Base-by-base conservation (phyloP, 768 basidiomycete species). In the Paxillus rubicundulus region DNA sequence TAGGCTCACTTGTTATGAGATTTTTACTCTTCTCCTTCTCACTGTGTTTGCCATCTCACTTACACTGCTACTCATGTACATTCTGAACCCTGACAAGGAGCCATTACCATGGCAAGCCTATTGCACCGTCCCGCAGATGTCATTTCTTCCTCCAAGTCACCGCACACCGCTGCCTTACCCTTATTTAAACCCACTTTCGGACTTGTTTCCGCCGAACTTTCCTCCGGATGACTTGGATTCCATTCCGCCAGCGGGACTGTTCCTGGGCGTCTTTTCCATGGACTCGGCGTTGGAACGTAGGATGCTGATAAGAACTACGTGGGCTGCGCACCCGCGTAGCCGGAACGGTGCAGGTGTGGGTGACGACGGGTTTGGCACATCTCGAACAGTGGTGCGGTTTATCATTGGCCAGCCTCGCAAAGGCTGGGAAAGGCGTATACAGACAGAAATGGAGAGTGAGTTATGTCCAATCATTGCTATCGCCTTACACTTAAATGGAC, bases 1-100 rank as follows among this genome's bases (percentile, higher is more conserved):
- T 38, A 60, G 55, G n/a, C 64, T 66, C 55, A 67, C 50, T 66
- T 38, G n/a, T 9, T 45, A 32, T 32, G 52, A 87, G 86, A 72
- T 88, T 57, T 76, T 89, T 52, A 77, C 86, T 27, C 75, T 91
- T 61, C 77, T 94, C 55, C 74, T 93, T 49, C 80, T 96, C 62
- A 85, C 86, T 47, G 74, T 85, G 56, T 86, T 97, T 67, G 89
- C 89, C 48, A 84, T 91, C 54, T 84, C 84, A 54, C 77, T 95
- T 61, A 95, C 94, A 28, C 82, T 94, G 54, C 76, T 91, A 50
- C 79, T 98, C 71, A 93, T 93, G 64, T 89, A 97, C 70, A 80
- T 95, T 55, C 80, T 98, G 65, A 95, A 97, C 67, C 95, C 94
- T 52, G 96, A 98, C 78, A 98, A 97, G 70, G 86, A 89, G 47